Evolutionary conservation across 257 asterid species (phyloP), one percentile per base, ranked within the genome.

Genomic region (Plectranthus barbatus): DNA sequence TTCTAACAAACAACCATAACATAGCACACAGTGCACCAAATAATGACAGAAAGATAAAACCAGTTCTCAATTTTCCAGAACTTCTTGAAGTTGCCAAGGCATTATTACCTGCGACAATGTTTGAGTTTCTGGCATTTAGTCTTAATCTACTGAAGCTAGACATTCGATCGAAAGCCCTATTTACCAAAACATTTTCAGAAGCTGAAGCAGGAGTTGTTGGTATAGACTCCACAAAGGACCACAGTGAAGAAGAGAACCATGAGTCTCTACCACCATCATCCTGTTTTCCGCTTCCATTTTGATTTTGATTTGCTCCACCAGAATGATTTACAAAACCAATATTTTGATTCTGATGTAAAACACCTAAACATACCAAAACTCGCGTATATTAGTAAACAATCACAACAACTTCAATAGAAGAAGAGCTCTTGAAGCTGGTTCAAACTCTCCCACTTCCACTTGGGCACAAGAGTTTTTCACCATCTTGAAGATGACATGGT

Each of bases 161-260:
- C 87, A 93, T 79, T 34, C 96, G 83, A 61, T 75, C 96, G 23
- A 93, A 78, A 36, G 97, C 90, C 76, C 79, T 81, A 63, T 81
- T 90, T 48, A 90, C 97, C 71, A 85, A 67, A 68, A 90, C 90
- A 64, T 46, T 83, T 71, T 93, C 99, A 55, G 99, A 79, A 76
- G 99, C 99, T 45, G 96, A 87, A 71, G 99, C 99, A 68, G 95
- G 97, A 74, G 85, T 79, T 4, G 99, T 81, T 13, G 99, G 99
- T 87, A 93, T 93, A 62, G 97, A 85, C 80, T 90, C 99, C 88
- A 93, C 95, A 75, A 86, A 93, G 15, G 93, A 66, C 97, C 97
- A 90, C 18, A 87, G 70, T 56, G 81, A 76, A 57, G 96, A 75
- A 13, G 99, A 87, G 57, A 90, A 54, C 95, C 94, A 79, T 48